phyloP scores from a whole-genome alignment of 495 filamentous ascomycete species.

The Xylaria flabelliformis region DNA sequence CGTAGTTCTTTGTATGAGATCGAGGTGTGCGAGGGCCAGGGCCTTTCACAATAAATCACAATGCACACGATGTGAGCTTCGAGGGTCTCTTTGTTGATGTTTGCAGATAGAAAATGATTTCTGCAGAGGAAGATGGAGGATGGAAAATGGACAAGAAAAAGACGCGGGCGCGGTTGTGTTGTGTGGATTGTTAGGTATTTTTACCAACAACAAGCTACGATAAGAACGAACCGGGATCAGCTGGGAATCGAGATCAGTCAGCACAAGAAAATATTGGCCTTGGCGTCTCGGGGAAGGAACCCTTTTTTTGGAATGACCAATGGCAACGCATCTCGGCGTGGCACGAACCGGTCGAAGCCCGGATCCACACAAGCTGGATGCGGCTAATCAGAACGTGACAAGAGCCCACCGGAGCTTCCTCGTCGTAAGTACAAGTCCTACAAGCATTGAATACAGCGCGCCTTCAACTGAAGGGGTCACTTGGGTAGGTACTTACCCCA shows the following conservation, averaged over 20 bases:
- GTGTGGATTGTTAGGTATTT: constrained; percentile 32
- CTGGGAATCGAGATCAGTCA: constrained; percentile 3
- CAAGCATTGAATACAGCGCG: neutral
- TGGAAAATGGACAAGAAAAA: constrained; percentile 12
- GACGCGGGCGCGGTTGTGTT: constrained; percentile 13
- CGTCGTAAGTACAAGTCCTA: neutral
- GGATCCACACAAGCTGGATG: neutral
- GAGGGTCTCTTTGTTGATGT: constrained; percentile 2
- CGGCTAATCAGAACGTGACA: neutral
- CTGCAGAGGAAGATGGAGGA: constrained; percentile 4
- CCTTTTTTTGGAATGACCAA: neutral
- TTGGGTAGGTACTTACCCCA: neutral
- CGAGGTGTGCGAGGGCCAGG: neutral
- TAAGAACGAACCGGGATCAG: constrained; percentile 16
- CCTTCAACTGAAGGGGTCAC: neutral
- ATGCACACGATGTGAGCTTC: neutral
- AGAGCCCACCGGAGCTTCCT: constrained; percentile 16
- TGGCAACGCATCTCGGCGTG: neutral
- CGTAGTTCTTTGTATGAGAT: neutral
- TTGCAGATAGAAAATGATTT: neutral
- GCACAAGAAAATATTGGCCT: constrained; percentile 9
- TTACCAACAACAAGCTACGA: constrained; percentile 14
- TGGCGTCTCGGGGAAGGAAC: constrained; percentile 3
- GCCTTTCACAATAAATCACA: neutral
- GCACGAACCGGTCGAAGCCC: neutral